phyloP scores from a whole-genome alignment of 176 grass and related monocot genomes.

The Canna indica region DNA sequence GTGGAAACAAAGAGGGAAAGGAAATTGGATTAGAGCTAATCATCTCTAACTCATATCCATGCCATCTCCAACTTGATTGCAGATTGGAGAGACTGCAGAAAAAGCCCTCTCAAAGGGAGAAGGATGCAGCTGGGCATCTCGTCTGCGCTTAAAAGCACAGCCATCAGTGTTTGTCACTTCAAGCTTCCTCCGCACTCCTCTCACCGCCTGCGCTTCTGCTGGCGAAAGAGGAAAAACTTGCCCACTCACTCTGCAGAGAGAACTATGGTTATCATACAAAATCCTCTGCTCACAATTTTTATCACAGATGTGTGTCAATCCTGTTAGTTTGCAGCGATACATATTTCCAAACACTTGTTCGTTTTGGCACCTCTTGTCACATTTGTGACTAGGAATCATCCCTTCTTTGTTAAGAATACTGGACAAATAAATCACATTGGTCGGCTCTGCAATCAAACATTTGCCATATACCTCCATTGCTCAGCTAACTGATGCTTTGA shows the following conservation, averaged over 20 bases:
- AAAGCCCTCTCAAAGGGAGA: conserved; percentile 91
- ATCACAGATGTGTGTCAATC: conserved; percentile 82
- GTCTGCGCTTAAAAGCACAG: conserved; percentile 79
- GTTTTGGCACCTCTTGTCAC: conserved; percentile 89
- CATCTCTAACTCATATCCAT: conserved; percentile 98
- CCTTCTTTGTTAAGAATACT: conserved; percentile 84
- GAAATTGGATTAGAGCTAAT: conserved; percentile 41
- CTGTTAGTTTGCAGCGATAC: conserved; percentile 92
- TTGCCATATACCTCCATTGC: conserved; percentile 96
- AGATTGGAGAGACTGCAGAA: conserved; percentile 52
- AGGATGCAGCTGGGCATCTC: conserved; percentile 56
- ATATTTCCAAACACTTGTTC: conserved; percentile 94
- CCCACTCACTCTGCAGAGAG: conserved; percentile 87
- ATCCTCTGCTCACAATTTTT: conserved; percentile 98
- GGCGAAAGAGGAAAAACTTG: conserved; percentile 82
- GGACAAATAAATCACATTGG: conserved; percentile 96
- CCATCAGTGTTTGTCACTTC: conserved; percentile 71
- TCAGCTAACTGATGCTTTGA: conserved; percentile 20
- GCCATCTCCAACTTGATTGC: conserved; percentile 81
- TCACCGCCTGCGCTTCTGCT: conserved; percentile 65
- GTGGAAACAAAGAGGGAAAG: conserved; percentile 22
- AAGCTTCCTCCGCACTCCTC: conserved; percentile 89
- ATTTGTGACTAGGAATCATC: conserved; percentile 72
- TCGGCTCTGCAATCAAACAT: conserved; percentile 88
- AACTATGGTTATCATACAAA: conserved; percentile 93